phyloP scores from a whole-genome alignment of 163 green algal species.

The Chlamydomonas reinhardtii region DNA sequence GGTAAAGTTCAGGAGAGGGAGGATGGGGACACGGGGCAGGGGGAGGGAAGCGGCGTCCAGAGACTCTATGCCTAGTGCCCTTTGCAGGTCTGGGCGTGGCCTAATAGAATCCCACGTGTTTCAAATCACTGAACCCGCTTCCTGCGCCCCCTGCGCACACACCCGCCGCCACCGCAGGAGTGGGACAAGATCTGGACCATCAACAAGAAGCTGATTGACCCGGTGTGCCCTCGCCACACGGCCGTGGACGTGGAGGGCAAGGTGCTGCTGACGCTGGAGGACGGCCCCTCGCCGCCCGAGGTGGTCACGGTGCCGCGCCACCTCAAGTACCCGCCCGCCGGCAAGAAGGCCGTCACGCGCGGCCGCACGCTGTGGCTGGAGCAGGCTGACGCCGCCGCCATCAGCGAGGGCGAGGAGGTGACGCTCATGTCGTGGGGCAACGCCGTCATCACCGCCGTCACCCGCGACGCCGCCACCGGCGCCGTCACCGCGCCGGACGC shows the following conservation, averaged over 20 bases:
- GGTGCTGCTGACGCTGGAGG: conserved; percentile 84
- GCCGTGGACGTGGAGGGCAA: conserved; percentile 73
- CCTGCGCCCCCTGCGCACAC: too few species aligned
- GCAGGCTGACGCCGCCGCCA: conserved; percentile 80
- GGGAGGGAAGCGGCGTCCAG: too few species aligned
- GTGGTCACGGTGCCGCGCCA: conserved; percentile 80
- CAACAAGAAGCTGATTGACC: conserved; percentile 99
- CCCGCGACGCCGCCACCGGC: conserved; percentile 55
- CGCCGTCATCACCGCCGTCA: conserved; percentile 80
- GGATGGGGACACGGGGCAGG: too few species aligned
- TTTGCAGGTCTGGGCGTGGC: too few species aligned
- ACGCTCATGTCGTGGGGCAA: conserved; percentile 99
- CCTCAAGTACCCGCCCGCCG: conserved; percentile 87
- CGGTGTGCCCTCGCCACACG: conserved; percentile 93
- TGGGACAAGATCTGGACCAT: conserved; percentile 99
- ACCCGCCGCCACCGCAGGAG: too few species aligned
- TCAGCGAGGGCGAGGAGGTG: conserved; percentile 93
- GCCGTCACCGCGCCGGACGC: conserved; percentile 51
- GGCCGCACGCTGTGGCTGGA: conserved; percentile 75
- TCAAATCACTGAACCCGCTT: too few species aligned
- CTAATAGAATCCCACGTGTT: too few species aligned
- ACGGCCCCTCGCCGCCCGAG: conserved; percentile 75
- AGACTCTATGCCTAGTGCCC: too few species aligned
- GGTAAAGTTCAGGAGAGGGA: too few species aligned
- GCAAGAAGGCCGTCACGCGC: conserved; percentile 46